Conservation (phyloP, 2,329 filamentous ascomycete genomes). For the Colletotrichum theobromicola region DNA sequence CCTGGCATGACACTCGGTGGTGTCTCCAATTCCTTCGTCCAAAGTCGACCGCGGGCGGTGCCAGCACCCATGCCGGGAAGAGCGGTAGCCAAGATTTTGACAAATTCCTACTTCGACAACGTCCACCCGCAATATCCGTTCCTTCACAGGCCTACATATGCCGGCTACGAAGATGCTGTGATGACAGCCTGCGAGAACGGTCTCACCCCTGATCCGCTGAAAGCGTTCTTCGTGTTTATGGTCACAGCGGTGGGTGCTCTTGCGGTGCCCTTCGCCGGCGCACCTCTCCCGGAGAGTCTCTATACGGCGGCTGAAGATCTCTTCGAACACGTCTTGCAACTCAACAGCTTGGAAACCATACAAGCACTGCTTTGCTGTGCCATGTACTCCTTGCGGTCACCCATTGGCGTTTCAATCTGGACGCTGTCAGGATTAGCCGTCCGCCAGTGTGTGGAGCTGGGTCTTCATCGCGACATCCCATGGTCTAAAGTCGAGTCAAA, state of each 20-base stretch:
- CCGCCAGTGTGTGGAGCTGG: conserved; percentile 35
- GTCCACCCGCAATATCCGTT: background rate
- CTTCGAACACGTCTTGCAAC: background rate
- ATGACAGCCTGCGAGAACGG: background rate
- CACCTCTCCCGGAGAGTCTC: background rate
- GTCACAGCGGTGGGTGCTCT: background rate
- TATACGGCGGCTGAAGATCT: background rate
- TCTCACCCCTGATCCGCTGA: background rate
- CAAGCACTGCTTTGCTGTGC: conserved; percentile 34
- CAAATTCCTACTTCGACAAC: background rate
- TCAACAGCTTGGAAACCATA: conserved; percentile 30
- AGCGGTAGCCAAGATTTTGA: background rate
- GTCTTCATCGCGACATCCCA: conserved; percentile 28
- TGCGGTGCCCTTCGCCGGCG: background rate
- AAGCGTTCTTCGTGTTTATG: background rate
- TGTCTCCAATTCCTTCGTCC: background rate
- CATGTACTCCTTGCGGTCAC: conserved; percentile 30
- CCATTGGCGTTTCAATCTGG: conserved; percentile 31
- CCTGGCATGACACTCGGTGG: background rate
- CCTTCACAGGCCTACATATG: background rate
- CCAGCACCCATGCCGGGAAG: background rate
- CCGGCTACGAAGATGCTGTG: background rate
- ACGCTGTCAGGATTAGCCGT: conserved; percentile 33
- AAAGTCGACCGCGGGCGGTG: background rate
- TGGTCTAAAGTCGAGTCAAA: background rate